Conservation (phyloP, 371 early-diverging fungal species). For the Mucor mucedo region DNA sequence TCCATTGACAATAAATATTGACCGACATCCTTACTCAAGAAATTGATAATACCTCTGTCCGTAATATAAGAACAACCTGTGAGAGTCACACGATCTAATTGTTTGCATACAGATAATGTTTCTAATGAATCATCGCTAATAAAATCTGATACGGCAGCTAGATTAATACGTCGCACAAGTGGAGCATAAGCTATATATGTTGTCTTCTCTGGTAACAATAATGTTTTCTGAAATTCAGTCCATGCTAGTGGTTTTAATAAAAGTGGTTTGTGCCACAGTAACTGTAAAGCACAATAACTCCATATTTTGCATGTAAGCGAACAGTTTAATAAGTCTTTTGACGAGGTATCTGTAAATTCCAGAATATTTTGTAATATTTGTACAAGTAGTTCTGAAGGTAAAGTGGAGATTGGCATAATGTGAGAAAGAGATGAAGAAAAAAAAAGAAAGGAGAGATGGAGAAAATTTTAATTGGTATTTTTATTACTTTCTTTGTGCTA, state of each 20-base stretch:
- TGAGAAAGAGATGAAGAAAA: constrained; percentile 15
- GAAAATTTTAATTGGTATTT: not conserved
- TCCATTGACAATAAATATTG: constrained; percentile 46
- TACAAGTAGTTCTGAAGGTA: constrained; percentile 51
- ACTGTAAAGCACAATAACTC: constrained; percentile 53
- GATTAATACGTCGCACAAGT: constrained; percentile 66
- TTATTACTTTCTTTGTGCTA: not conserved
- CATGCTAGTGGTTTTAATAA: constrained; percentile 37
- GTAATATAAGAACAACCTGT: constrained; percentile 58
- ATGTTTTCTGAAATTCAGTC: constrained; percentile 31
- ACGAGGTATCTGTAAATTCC: constrained; percentile 35
- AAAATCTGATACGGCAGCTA: constrained; percentile 54
- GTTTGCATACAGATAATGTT: constrained; percentile 50
- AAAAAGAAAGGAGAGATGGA: not conserved
- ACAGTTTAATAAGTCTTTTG: constrained; percentile 44
- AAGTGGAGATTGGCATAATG: constrained; percentile 6
- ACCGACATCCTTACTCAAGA: constrained; percentile 39
- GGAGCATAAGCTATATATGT: constrained; percentile 53
- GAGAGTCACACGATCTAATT: constrained; percentile 65
- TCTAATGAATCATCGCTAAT: constrained; percentile 49
- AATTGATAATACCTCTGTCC: constrained; percentile 45
- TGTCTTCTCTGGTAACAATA: constrained; percentile 11
- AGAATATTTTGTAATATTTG: constrained; percentile 53
- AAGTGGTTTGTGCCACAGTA: constrained; percentile 58
- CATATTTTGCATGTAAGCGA: constrained; percentile 53